Conservation (phyloP, 2,329 filamentous ascomycete species). For the Pseudogymnoascus sp. region DNA sequence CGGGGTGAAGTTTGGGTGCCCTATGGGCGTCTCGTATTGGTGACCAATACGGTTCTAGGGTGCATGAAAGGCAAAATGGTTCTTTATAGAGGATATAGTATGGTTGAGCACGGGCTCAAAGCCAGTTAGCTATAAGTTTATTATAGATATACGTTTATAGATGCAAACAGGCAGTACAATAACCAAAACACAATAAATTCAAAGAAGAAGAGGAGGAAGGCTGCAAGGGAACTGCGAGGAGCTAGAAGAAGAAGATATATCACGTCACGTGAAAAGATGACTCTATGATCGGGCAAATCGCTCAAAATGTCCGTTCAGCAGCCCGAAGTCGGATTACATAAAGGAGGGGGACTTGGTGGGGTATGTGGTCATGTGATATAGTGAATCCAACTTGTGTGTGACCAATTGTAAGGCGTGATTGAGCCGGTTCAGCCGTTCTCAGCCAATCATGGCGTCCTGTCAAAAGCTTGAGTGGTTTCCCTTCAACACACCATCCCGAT, state of each 20-base stretch:
- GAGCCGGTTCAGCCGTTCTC: conserved; percentile 7
- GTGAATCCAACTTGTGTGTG: too few relatives aligned
- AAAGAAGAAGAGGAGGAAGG: not conserved
- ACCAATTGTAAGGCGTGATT: not conserved
- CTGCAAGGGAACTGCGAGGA: not conserved
- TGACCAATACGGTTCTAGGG: not conserved
- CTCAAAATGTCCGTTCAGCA: not conserved
- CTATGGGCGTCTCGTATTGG: conserved; percentile 3
- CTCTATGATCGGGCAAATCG: not conserved
- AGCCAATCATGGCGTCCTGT: not conserved
- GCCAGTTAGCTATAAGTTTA: not conserved
- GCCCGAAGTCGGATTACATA: conserved; percentile 4
- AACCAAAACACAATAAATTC: not conserved
- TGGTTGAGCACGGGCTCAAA: not conserved
- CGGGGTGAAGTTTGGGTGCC: not conserved
- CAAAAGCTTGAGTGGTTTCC: not conserved
- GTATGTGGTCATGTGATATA: not conserved
- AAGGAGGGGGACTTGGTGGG: not conserved
- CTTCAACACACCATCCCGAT: not conserved
- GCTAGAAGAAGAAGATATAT: not conserved
- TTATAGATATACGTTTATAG: conserved; percentile 5
- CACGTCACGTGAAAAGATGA: not conserved
- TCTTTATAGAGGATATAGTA: not conserved
- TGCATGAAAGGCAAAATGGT: conserved; percentile 4
- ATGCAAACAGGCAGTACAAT: conserved; percentile 3